Evolutionary conservation across 257 asterid genomes (phyloP).

Genomic region (Mentha longifolia): DNA sequence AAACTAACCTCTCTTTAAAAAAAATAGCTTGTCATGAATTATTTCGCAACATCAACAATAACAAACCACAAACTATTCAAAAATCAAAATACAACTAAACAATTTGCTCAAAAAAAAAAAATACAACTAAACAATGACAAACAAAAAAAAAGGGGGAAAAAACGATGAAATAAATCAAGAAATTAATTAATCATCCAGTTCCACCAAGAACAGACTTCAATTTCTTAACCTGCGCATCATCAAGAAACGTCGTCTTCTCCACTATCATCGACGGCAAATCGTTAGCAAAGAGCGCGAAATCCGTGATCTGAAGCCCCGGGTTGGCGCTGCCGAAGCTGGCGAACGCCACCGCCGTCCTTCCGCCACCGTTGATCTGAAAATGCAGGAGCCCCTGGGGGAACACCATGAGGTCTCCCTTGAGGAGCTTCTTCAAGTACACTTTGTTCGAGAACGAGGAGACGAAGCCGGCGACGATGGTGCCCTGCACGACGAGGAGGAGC

Average conservation of each 20-base stretch:
- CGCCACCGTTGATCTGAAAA: constrained; percentile 71
- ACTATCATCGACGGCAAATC: constrained; percentile 47
- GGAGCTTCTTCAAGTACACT: constrained; percentile 57
- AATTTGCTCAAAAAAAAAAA: neutral
- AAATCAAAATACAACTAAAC: neutral
- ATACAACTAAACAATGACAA: neutral
- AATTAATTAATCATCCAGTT: constrained; percentile 6
- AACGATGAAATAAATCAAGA: neutral
- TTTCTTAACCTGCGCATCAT: constrained; percentile 52
- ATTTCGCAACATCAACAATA: neutral
- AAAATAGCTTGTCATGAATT: neutral
- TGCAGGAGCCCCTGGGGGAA: constrained; percentile 75
- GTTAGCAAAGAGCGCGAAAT: constrained; percentile 63
- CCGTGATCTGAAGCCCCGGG: constrained; percentile 72
- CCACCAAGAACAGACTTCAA: constrained; percentile 61
- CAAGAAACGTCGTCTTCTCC: constrained; percentile 66
- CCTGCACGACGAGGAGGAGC: constrained; percentile 55
- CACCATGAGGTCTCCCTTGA: constrained; percentile 67
- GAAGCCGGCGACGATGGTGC: constrained; percentile 52
- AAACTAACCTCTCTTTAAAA: no score
- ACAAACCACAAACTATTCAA: neutral
- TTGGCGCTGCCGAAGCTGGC: constrained; percentile 65
- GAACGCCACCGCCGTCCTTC: constrained; percentile 51
- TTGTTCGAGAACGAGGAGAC: constrained; percentile 53
- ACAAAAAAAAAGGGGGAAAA: neutral